Evolutionary conservation across 2,329 filamentous ascomycete species (phyloP).

Genomic region (Alternaria arbusti): DNA sequence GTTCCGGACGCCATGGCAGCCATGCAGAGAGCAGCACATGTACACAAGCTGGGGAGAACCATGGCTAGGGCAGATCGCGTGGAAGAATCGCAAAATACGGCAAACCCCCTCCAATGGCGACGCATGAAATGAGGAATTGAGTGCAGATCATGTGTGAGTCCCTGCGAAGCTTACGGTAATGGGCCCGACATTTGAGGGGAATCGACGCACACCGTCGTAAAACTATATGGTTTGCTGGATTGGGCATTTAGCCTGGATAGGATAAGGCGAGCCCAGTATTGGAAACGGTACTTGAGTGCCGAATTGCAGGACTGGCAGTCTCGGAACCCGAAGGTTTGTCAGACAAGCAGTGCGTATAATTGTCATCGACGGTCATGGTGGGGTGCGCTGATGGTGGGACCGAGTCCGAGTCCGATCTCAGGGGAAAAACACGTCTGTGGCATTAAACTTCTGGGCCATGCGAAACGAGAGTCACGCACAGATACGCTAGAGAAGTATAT

Average conservation of each 20-base stretch:
- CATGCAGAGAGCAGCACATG: neutral
- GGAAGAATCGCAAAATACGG: neutral
- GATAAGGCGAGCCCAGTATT: neutral
- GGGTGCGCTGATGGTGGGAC: neutral
- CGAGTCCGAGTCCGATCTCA: neutral
- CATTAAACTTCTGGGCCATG: neutral
- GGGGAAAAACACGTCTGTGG: neutral
- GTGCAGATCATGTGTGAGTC: neutral
- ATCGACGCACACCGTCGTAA: neutral
- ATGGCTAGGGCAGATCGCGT: neutral
- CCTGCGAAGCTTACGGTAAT: neutral
- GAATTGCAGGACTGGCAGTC: neutral
- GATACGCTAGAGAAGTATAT: neutral
- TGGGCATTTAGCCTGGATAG: constrained; percentile 6
- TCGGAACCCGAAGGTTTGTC: neutral
- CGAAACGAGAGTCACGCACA: neutral
- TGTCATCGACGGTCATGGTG: neutral
- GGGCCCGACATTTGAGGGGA: constrained; percentile 3
- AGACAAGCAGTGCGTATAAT: neutral
- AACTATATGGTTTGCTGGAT: constrained; percentile 1
- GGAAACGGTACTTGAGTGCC: neutral
- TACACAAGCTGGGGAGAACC: neutral
- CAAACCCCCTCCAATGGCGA: neutral
- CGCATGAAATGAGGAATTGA: neutral
- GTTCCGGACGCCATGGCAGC: neutral